Evolutionary conservation across 192 early-diverging fungal species (phyloP), one percentile per base, ranked within the genome.

Genomic region (Entomortierella chlamydospora): DNA sequence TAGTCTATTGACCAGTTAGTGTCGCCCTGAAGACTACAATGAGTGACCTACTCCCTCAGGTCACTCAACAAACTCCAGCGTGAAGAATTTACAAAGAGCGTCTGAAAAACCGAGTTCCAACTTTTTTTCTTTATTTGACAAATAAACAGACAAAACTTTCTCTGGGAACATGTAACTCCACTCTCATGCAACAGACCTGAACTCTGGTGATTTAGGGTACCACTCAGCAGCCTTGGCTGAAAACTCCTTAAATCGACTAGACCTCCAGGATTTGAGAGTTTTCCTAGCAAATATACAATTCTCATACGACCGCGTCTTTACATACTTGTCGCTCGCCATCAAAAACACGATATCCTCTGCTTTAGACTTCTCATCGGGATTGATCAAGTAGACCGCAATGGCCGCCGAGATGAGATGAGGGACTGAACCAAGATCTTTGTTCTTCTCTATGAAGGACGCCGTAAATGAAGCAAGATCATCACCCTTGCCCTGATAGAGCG

Each of bases 191-290:
- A 37, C 34, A 37, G 34, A 37, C 18, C 57, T 45, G 11, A 79
- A 66, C 50, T 29, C 62, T 2, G 58, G 39, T 28, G 76, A 68
- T 18, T 56, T 59, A 3, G 76, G 51, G 54, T 55, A 79, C 76
- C 67, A 79, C 15, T 7, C 22, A n/a, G 55, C 31, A 4, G 76
- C 68, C 52, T 70, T 79, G 10, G 37, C 23, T 23, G 47, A 66
- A 55, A 79, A 79, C 63, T 79, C 76, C 9, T 52, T 34, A 9
- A 59, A 22, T 8, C 76, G 76, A 56, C 62, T 66, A 18, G 76
- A 79, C 25, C 57, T 54, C 54, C 69, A 55, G 28, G 56, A 70
- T 42, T 58, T 64, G 47, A 79, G 68, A 8, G 68, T 79, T 54
- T 79, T 79, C 43, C 39, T 63, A 18, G 54, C 68, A 49, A 70